Evolutionary conservation across 1,284 basidiomycete genomes (phyloP), one percentile per base, ranked within the genome.

Genomic region (Coriolopsis trogii): DNA sequence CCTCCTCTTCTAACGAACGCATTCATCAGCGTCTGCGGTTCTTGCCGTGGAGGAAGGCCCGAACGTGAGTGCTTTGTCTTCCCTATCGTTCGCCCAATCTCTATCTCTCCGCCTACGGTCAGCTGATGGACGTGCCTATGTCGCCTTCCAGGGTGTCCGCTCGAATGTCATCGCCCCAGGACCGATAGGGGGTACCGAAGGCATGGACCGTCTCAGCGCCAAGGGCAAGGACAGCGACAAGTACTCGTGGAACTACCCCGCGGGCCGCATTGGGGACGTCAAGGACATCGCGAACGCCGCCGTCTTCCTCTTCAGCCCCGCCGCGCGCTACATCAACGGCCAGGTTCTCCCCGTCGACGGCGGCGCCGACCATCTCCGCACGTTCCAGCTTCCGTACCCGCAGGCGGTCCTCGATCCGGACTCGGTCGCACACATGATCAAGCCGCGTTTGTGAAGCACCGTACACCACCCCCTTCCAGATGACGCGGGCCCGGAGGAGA

Each of bases 1-100:
- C 31, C 31, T 39, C 40, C 26, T 26, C 37, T 41, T 47, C 51
- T 13, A 42, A 38, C 49, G 37, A 40, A 21, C n/a, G n/a, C n/a
- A 9, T 18, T 18, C 33, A 30, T 42, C 54, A 69, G 67, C 60
- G n/a, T 69, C 67, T 46, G 63, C 82, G 8, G 93, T 92, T 2
- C 73, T 98, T 20, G 94, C 95, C 0, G 84, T 97, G 12, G 95
- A 98, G 70, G 93, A 97, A 74, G 95, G 94, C 2, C 95, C 95
- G 6, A 81, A 87, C 61, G 67, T 69, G 55, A 62, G 67, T 57
- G 33, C 34, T 24, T 7, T n/a, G n/a, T 18, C 10, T 28, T 36
- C 33, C 31, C 16, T 26, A 31, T 28, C 25, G 30, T 24, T 31
- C 25, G 42, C 29, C 41, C 37, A 41, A 29, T 29, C 26, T 16